phyloP scores from a whole-genome alignment of 768 basidiomycete genomes.

The Lyophyllum decastes region DNA sequence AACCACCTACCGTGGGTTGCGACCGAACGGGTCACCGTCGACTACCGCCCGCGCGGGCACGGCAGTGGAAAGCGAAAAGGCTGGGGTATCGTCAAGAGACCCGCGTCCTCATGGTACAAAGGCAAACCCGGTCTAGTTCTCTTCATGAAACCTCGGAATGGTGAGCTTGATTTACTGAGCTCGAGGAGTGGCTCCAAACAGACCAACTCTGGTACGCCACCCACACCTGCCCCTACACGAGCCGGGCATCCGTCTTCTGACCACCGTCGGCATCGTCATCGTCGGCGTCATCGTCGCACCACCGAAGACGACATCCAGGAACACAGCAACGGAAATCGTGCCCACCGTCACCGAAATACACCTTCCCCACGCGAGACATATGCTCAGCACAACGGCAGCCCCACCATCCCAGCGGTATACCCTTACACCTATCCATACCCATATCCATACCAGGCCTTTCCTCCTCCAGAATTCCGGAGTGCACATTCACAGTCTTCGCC shows the following conservation, averaged over 20 bases:
- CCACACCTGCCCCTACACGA: too few species aligned
- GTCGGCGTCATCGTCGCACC: slow-evolving; percentile 19
- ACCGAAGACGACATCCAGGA: slow-evolving; percentile 12
- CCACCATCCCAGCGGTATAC: too few species aligned
- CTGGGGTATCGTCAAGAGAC: slow-evolving; percentile 26
- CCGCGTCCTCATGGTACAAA: slow-evolving; percentile 36
- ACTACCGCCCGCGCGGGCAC: slow-evolving; percentile 41
- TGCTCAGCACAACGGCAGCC: slow-evolving; percentile 22
- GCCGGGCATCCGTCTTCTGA: slow-evolving; percentile 10
- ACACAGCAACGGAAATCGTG: too few species aligned
- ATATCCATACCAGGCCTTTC: slow-evolving; percentile 25
- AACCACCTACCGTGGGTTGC: slow-evolving; percentile 51
- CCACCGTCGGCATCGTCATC: slow-evolving; percentile 22
- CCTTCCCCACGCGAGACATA: slow-evolving; percentile 12
- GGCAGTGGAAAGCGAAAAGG: slow-evolving; percentile 15
- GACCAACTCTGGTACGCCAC: slow-evolving; percentile 20
- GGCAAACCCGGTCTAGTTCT: slow-evolving; percentile 22
- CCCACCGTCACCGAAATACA: slow-evolving; percentile 16
- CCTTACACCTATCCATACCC: slow-evolving; percentile 35
- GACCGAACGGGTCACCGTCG: slow-evolving; percentile 41
- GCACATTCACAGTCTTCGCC: slow-evolving; percentile 17
- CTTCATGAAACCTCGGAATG: slow-evolving; percentile 22
- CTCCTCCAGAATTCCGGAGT: too few species aligned
- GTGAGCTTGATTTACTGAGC: slow-evolving; percentile 31
- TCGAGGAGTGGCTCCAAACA: slow-evolving; percentile 26